phyloP scores from a whole-genome alignment of 75 land plant species.

The Pinus albicaulis region DNA sequence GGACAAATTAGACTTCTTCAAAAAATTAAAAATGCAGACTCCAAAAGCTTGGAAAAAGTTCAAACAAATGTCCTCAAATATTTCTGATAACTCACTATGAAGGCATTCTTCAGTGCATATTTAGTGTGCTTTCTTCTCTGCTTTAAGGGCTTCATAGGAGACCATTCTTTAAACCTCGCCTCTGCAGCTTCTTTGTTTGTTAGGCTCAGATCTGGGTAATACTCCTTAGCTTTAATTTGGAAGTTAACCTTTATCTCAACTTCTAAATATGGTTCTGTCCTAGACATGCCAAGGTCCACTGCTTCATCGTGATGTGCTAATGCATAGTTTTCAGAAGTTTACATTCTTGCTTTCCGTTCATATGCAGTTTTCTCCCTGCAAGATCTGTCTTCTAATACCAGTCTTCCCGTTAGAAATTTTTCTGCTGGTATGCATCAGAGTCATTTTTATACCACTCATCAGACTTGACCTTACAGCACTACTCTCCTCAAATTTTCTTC shows the following conservation, averaged over 20 bases:
- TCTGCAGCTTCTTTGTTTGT: slow-evolving; percentile 71
- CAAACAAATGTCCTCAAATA: background rate
- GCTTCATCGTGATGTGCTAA: too few relatives aligned
- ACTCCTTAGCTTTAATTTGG: slow-evolving; percentile 70
- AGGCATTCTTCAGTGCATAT: slow-evolving; percentile 1
- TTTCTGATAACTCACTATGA: background rate
- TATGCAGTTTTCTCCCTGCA: too few relatives aligned
- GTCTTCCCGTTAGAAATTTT: too few relatives aligned
- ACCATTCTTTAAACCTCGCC: slow-evolving; percentile 60
- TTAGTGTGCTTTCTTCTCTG: slow-evolving; percentile 29
- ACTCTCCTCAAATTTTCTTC: too few relatives aligned
- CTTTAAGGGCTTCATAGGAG: slow-evolving; percentile 67
- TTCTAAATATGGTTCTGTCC: too few relatives aligned
- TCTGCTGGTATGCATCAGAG: too few relatives aligned
- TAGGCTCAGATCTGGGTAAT: slow-evolving; percentile 78
- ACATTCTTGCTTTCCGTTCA: too few relatives aligned
- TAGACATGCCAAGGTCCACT: too few relatives aligned
- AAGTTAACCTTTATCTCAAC: slow-evolving; percentile 10
- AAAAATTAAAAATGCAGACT: background rate
- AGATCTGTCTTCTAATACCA: too few relatives aligned
- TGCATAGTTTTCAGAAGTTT: too few relatives aligned
- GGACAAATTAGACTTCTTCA: background rate
- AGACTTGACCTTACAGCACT: too few relatives aligned
- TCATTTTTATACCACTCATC: too few relatives aligned
- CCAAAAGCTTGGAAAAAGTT: background rate